Percentiles rank a stretch among this genome's conserved stretches.
Evolutionary conservation across 2,329 filamentous ascomycete species (phyloP).

Genomic region (Rasamsonia emersonii): DNA sequence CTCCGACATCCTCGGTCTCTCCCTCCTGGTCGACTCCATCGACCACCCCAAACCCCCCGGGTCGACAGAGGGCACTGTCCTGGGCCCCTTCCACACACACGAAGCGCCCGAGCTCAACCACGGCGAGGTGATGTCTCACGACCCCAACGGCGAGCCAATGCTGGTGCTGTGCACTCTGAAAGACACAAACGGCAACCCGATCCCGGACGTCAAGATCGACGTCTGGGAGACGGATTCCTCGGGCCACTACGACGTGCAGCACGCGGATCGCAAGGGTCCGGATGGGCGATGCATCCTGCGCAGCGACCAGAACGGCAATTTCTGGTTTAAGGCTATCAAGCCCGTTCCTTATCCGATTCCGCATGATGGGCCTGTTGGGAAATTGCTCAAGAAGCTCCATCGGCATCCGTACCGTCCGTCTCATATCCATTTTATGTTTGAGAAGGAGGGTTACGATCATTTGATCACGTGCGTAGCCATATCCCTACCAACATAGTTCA

Average conservation of each 20-base stretch:
- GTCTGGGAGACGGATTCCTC: constrained; percentile 78
- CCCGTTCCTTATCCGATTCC: constrained; percentile 83
- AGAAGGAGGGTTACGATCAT: constrained; percentile 67
- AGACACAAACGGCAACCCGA: constrained; percentile 54
- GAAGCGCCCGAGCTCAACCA: constrained; percentile 6
- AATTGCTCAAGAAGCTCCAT: constrained; percentile 55
- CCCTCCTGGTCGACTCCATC: constrained; percentile 71
- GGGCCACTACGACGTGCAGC: constrained; percentile 78
- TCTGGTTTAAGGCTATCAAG: constrained; percentile 79
- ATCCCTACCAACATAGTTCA: not conserved
- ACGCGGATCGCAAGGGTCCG: constrained; percentile 53
- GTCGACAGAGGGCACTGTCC: constrained; percentile 68
- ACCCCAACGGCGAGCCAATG: constrained; percentile 52
- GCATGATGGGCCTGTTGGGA: constrained; percentile 73
- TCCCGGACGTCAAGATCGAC: constrained; percentile 62
- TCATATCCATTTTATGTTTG: constrained; percentile 83
- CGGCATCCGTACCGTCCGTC: constrained; percentile 70
- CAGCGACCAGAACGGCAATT: constrained; percentile 61
- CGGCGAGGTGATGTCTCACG: constrained; percentile 4
- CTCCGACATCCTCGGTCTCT: constrained; percentile 70
- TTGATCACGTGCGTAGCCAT: constrained; percentile 63
- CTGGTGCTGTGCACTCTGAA: constrained; percentile 66
- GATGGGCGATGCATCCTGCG: constrained; percentile 65
- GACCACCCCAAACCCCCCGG: constrained; percentile 68
- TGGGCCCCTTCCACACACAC: constrained; percentile 48